phyloP scores from a whole-genome alignment of 2,329 filamentous ascomycete species.

The Mycosphaerella sp. region DNA sequence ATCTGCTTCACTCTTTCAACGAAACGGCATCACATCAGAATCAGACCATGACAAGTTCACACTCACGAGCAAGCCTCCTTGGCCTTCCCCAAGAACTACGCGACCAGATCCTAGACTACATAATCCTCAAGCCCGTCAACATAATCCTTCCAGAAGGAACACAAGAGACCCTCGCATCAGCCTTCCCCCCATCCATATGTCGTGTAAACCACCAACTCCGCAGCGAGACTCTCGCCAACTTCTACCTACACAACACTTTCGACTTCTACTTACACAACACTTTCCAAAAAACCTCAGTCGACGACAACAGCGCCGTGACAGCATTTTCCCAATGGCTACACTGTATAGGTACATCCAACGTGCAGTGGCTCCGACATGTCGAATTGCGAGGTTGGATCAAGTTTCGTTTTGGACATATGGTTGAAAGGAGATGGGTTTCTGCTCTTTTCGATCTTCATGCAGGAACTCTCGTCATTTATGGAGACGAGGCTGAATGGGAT shows the following conservation, averaged over 20 bases:
- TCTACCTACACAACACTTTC: conserved; percentile 27
- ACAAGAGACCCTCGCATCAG: conserved; percentile 12
- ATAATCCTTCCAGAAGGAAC: conserved; percentile 8
- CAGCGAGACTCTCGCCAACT: conserved; percentile 20
- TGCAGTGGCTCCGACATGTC: conserved; percentile 17
- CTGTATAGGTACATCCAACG: conserved; percentile 21
- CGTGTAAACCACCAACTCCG: conserved; percentile 22
- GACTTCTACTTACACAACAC: conserved; percentile 21
- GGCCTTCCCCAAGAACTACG: conserved; percentile 26
- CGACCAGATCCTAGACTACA: conserved; percentile 22
- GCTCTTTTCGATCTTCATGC: conserved; percentile 22
- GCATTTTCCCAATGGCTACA: conserved; percentile 15
- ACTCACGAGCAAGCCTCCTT: conserved; percentile 15
- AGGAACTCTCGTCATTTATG: conserved; percentile 16
- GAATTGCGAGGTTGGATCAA: conserved; percentile 24
- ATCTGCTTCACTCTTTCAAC: too few relatives aligned
- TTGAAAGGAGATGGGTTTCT: conserved; percentile 18
- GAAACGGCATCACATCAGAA: not conserved
- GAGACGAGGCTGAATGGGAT: not conserved
- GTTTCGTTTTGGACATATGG: conserved; percentile 25
- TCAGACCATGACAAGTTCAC: not conserved
- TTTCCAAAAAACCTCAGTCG: conserved; percentile 8
- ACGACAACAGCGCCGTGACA: not conserved
- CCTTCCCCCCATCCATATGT: conserved; percentile 21
- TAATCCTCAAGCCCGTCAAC: conserved; percentile 21